Evolutionary conservation across 2,329 filamentous ascomycete genomes (phyloP), one percentile per base, ranked within the genome.

Genomic region (Mollisiaceae sp.): DNA sequence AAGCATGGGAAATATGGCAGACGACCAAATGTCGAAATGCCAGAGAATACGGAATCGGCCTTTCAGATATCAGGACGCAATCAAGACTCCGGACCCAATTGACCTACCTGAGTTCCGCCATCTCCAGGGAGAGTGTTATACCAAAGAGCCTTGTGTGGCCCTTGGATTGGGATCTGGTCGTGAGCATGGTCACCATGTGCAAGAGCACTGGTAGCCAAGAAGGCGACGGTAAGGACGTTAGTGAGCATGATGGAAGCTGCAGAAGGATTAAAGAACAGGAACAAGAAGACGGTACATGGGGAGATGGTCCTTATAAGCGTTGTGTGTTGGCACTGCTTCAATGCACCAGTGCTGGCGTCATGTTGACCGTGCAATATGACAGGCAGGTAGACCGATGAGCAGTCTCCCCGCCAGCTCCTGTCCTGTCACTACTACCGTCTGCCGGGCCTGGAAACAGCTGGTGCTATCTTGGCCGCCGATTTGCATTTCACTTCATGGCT

Each of bases 101-200:
- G 59, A 22, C 80, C 58, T 73, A 91, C 91, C 83, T 95, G 91
- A 45, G 88, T 95, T 63, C 92, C 92, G 32, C 92, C 92, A 78
- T 95, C 92, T 41, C 92, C 92, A 3, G 92, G 92, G 5, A 96
- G 80, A 0, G 82, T 88, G 77, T 92, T 94, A 78, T 94, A 96
- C 92, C 92, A 96, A 55, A 95, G 76, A 35, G 86, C 85, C 76
- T 91, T 83, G 72, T 89, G 90, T 50, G 92, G 92, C 0, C 92
- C 92, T 24, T 57, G 65, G 52, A 76, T 75, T 55, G 73, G 70
- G 27, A 73, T 57, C 57, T 76, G 75, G 32, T 69, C 59, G 12
- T 54, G 50, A 91, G 93, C 75, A 97, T 98, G 92, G 84, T 97
- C 43, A 91, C 93, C 62, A 90, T 97, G 85, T 94, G 93, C 85